These are phyloP conservation scores for Calonectria pauciramosa DNA, from an alignment of 2,329 filamentous ascomycete species.

Conservation along the genomic window DNA sequence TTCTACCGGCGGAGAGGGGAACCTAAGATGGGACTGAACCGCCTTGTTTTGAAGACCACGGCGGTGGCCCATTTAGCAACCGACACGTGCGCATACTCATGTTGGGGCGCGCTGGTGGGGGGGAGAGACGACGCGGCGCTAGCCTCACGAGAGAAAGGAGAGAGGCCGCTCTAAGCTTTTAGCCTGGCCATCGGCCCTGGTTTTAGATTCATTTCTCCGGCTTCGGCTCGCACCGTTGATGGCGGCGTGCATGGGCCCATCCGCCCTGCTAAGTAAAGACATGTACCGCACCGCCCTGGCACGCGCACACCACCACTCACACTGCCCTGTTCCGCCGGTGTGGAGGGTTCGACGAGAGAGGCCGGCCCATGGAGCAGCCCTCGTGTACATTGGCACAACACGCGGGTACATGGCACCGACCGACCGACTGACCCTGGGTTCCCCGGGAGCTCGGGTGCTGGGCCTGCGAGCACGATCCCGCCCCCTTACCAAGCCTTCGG, in stretches of 20 bases:
- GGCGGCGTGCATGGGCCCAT: constrained; percentile 48
- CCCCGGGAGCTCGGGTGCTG: constrained; percentile 12
- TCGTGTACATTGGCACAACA: constrained; percentile 5
- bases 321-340: constrained; percentile 5
- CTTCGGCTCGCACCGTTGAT: constrained; percentile 55
- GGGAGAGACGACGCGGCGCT: constrained; percentile 39
- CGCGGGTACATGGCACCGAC: constrained; percentile 1
- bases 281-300: constrained; percentile 30
- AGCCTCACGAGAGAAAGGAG: constrained; percentile 37
- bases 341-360: constrained; percentile 8
- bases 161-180: constrained; percentile 32
- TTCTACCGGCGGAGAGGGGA: background rate
- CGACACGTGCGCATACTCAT: constrained; percentile 51
- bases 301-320: constrained; percentile 9
- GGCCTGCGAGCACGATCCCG: constrained; percentile 40
- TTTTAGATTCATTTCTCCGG: constrained; percentile 52
- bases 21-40: background rate
- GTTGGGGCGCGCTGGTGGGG: constrained; percentile 35
- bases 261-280: constrained; percentile 7
- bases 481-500: constrained; percentile 48
- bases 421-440: constrained; percentile 14
- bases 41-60: constrained; percentile 3
- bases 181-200: constrained; percentile 47
- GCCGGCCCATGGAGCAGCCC: background rate
- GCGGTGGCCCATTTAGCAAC: constrained; percentile 49